Evolutionary conservation across 345 rosid species (phyloP).

Genomic region (Gynandropsis gynandra): DNA sequence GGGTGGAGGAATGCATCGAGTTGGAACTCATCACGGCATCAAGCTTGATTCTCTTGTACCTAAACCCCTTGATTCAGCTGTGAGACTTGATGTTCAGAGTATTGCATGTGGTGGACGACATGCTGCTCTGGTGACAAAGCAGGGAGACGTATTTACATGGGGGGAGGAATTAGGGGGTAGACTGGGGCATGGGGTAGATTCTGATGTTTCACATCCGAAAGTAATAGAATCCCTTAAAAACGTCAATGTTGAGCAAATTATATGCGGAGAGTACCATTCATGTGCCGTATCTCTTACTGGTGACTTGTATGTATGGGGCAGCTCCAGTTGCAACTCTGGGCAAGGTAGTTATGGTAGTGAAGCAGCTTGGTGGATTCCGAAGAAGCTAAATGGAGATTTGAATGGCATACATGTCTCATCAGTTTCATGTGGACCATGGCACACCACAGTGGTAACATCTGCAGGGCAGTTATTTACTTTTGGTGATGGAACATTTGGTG

Average conservation of each 20-base stretch:
- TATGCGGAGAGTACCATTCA: constrained; percentile 71
- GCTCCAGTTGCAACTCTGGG: constrained; percentile 53
- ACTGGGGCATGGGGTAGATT: constrained; percentile 77
- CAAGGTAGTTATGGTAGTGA: constrained; percentile 39
- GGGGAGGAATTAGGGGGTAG: constrained; percentile 71
- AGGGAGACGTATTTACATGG: constrained; percentile 76
- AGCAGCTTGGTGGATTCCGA: constrained; percentile 61
- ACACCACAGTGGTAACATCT: constrained; percentile 71
- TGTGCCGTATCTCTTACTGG: constrained; percentile 76
- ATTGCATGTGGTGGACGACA: constrained; percentile 75
- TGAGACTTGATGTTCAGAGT: constrained; percentile 66
- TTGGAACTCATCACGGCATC: constrained; percentile 36
- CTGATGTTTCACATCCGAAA: constrained; percentile 66
- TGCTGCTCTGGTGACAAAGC: constrained; percentile 66
- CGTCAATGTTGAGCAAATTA: constrained; percentile 55
- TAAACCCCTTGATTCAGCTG: constrained; percentile 65
- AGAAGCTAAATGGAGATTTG: constrained; percentile 59
- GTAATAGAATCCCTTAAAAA: constrained; percentile 54
- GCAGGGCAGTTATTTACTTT: constrained; percentile 70
- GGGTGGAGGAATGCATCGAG: constrained; percentile 57
- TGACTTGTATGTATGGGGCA: constrained; percentile 75
- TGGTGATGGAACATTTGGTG: constrained; percentile 81
- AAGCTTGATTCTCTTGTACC: constrained; percentile 65
- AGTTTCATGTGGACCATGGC: constrained; percentile 80
- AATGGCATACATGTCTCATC: constrained; percentile 73